A percentile compares a stretch with the other conserved stretches of the same genome.
These are phyloP conservation scores for Lecanicillium sp. DNA, from an alignment of 2,329 filamentous ascomycete species.

Conservation along the genomic window DNA sequence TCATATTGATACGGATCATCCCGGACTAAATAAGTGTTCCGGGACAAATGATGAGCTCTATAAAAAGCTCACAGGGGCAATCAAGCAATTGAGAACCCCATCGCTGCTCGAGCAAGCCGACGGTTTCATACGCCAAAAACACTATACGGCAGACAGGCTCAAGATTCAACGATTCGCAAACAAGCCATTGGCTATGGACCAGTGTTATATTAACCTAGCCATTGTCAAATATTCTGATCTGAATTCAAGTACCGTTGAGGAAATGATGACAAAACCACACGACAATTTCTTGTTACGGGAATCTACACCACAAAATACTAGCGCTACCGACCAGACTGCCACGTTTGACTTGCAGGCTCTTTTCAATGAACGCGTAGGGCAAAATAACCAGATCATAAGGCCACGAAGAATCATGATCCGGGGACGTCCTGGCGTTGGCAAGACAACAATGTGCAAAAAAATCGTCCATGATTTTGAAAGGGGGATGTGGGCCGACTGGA, in stretches of 20 bases:
- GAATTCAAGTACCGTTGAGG: constrained; percentile 1
- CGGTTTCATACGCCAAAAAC: constrained; percentile 13
- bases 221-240: constrained; percentile 18
- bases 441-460: constrained; percentile 33
- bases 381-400: constrained; percentile 6
- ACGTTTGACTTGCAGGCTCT: constrained; percentile 17
- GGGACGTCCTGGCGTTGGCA: constrained; percentile 28
- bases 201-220: constrained; percentile 31
- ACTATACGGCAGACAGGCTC: constrained; percentile 17
- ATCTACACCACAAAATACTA: constrained; percentile 20
- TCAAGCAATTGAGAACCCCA: background rate
- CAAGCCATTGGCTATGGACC: constrained; percentile 21
- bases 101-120: constrained; percentile 11
- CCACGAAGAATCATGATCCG: constrained; percentile 25
- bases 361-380: constrained; percentile 17
- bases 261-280: constrained; percentile 9
- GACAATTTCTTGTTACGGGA: constrained; percentile 17
- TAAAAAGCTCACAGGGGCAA: background rate
- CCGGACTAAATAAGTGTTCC: constrained; percentile 13
- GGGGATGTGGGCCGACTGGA: constrained; percentile 14
- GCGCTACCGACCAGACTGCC: constrained; percentile 12
- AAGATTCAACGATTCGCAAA: constrained; percentile 26
- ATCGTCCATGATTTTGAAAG: constrained; percentile 26
- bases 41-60: constrained; percentile 8
- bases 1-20: constrained; percentile 12